Conservation (phyloP, 768 basidiomycete species). For the Boletus pseudopeckii region DNA sequence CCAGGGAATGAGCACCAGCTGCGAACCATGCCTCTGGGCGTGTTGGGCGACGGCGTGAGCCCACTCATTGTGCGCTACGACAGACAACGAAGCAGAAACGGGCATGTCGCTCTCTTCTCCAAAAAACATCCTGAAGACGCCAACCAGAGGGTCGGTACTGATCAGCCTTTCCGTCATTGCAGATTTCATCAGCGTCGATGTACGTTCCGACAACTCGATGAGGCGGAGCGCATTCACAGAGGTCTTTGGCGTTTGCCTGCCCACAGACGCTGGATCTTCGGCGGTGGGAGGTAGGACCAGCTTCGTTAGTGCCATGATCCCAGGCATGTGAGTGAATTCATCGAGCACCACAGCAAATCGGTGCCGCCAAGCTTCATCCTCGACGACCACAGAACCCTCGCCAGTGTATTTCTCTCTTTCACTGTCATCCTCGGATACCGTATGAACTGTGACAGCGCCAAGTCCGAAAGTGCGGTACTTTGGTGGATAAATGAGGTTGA, state of each 20-base stretch:
- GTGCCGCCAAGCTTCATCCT: constrained; percentile 18
- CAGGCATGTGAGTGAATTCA: constrained; percentile 82
- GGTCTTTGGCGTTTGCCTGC: not conserved
- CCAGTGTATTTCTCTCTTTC: not conserved
- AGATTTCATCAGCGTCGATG: constrained; percentile 82
- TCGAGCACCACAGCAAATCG: constrained; percentile 87
- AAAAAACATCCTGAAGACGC: constrained; percentile 80
- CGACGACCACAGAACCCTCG: not conserved
- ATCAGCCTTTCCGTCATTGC: constrained; percentile 70
- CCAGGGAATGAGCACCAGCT: constrained; percentile 89
- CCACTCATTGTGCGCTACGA: constrained; percentile 77
- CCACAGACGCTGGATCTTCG: constrained; percentile 1
- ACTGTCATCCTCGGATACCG: not conserved
- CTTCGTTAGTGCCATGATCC: constrained; percentile 87
- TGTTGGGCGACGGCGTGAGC: constrained; percentile 61
- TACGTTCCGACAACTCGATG: constrained; percentile 85
- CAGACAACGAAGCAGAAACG: constrained; percentile 65
- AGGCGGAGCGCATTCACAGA: constrained; percentile 76
- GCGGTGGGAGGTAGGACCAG: constrained; percentile 52
- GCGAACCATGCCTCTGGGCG: constrained; percentile 50
- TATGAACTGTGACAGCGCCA: not conserved
- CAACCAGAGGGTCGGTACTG: constrained; percentile 66
- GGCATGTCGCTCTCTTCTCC: constrained; percentile 64
- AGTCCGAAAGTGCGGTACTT: constrained; percentile 49
- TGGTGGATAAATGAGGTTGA: constrained; percentile 65